Evolutionary conservation across 1,284 basidiomycete species (phyloP).

Genomic region (Takashimella tepidaria): DNA sequence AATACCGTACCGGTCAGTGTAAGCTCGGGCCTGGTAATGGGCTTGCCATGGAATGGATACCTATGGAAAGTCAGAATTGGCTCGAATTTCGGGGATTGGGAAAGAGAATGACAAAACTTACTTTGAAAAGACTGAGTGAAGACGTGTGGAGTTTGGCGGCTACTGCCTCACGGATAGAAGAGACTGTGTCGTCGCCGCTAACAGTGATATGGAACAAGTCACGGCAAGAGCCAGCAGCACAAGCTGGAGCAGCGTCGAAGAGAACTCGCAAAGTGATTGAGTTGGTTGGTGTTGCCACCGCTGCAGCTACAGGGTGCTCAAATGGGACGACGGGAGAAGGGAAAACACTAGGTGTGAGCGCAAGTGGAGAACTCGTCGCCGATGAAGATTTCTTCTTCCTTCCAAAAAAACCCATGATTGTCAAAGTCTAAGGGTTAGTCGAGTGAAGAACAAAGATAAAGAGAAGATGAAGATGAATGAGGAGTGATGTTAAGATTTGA

Average conservation of each 20-base stretch:
- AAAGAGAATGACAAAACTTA: constrained; percentile 23
- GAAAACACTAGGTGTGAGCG: neutral
- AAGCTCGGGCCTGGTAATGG: constrained; percentile 32
- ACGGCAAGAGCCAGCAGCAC: constrained; percentile 6
- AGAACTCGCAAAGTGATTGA: constrained; percentile 13
- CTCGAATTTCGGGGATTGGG: neutral
- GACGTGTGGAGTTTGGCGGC: constrained; percentile 21
- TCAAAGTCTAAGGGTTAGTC: neutral
- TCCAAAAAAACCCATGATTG: neutral
- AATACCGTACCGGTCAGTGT: constrained; percentile 26
- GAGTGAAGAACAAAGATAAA: neutral
- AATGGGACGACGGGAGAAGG: neutral
- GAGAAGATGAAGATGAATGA: too few relatives aligned
- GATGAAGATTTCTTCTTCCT: neutral
- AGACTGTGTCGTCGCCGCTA: constrained; percentile 24
- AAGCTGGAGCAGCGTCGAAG: constrained; percentile 9
- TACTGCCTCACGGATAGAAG: constrained; percentile 24
- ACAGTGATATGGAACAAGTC: constrained; percentile 32
- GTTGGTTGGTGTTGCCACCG: neutral
- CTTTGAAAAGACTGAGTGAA: constrained; percentile 40
- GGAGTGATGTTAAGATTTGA: too few relatives aligned
- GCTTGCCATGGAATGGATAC: constrained; percentile 41
- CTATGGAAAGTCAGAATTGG: constrained; percentile 17
- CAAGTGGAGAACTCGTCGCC: neutral
- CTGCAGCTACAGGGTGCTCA: neutral